A percentile compares a stretch with the other conserved stretches of the same genome.
Evolutionary conservation across 1,284 basidiomycete species (phyloP).

Genomic region (Exobasidium cylindrosporum): DNA sequence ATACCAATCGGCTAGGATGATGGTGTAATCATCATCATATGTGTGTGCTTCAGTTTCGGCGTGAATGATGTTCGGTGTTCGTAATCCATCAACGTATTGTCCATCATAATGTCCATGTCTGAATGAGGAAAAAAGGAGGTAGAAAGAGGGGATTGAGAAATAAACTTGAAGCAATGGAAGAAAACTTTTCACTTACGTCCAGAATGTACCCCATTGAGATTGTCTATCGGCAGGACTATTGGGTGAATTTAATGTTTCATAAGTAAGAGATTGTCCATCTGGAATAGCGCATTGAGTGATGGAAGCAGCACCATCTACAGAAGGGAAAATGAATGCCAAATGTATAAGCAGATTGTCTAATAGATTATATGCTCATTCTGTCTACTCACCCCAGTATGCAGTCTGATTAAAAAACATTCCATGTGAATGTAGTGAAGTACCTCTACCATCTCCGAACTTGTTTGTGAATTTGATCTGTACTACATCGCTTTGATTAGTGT

Average conservation of each 20-base stretch:
- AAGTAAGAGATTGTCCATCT: constrained; percentile 69
- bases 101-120: constrained; percentile 24
- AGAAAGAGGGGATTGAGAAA: not conserved
- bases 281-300: constrained; percentile 88
- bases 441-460: constrained; percentile 20
- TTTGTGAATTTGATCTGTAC: constrained; percentile 25
- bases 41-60: constrained; percentile 55
- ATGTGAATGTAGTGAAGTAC: constrained; percentile 56
- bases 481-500: constrained; percentile 28
- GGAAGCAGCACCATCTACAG: constrained; percentile 72
- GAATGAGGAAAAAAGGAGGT: not conserved
- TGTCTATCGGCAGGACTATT: constrained; percentile 60
- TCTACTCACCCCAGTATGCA: constrained; percentile 6
- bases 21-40: constrained; percentile 89
- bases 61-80: constrained; percentile 74
- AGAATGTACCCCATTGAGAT: constrained; percentile 72
- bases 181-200: constrained; percentile 58
- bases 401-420: constrained; percentile 85
- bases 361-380: not conserved
- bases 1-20: constrained; percentile 76
- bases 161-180: not conserved
- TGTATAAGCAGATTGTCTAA: constrained; percentile 29
- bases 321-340: constrained; percentile 61
- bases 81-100: constrained; percentile 65
- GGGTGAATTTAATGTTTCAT: constrained; percentile 70